phyloP scores from a whole-genome alignment of 106 monocot species.

The Vanilla planifolia region DNA sequence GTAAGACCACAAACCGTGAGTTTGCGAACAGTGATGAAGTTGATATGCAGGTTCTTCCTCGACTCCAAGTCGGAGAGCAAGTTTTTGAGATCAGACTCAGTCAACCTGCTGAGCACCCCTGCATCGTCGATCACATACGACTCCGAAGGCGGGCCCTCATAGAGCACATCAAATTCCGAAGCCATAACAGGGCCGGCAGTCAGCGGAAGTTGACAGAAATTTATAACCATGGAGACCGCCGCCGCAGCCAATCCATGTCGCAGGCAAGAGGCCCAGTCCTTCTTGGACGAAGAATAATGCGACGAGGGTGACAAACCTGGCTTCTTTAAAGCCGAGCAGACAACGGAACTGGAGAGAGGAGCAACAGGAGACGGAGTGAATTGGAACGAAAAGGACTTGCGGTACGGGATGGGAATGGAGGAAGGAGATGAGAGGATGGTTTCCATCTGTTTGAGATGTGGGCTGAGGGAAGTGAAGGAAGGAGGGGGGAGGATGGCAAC shows the following conservation, averaged over 20 bases:
- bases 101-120: slow-evolving; percentile 80
- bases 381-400: slow-evolving; percentile 19
- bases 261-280: slow-evolving; percentile 42
- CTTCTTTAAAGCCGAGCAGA: not conserved
- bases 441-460: slow-evolving; percentile 40
- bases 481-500: slow-evolving; percentile 4
- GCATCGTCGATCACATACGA: slow-evolving; percentile 88
- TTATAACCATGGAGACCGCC: slow-evolving; percentile 70
- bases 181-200: slow-evolving; percentile 32
- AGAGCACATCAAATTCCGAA: slow-evolving; percentile 92
- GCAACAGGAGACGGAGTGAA: slow-evolving; percentile 1
- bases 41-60: slow-evolving; percentile 76
- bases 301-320: not conserved
- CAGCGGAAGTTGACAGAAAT: slow-evolving; percentile 38
- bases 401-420: slow-evolving; percentile 22
- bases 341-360: slow-evolving; percentile 12
- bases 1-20: slow-evolving; percentile 48
- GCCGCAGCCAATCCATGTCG: slow-evolving; percentile 66
- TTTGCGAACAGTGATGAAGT: slow-evolving; percentile 91
- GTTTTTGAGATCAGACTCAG: slow-evolving; percentile 76
- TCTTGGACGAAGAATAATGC: slow-evolving; percentile 2
- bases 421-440: slow-evolving; percentile 46
- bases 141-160: slow-evolving; percentile 66
- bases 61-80: slow-evolving; percentile 73
- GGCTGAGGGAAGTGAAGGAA: not conserved